These are phyloP conservation scores for Lojkania enalia DNA, from an alignment of 2,329 filamentous ascomycete species.

Conservation along the genomic window DNA sequence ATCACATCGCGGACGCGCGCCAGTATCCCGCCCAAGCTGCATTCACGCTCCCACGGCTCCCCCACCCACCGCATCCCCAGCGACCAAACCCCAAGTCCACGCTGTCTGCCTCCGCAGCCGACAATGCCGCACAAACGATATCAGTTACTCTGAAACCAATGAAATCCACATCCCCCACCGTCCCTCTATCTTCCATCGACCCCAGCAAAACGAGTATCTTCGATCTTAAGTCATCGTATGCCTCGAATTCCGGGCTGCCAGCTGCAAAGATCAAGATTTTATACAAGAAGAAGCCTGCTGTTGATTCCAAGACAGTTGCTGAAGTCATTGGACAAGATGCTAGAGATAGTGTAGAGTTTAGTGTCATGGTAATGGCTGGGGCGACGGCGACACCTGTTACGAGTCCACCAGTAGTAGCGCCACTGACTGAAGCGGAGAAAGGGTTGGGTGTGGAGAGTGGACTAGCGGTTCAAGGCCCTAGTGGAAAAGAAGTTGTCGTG, in stretches of 20 bases:
- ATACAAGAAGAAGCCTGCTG: conserved; percentile 81
- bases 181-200: conserved; percentile 65
- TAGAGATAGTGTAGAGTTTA: conserved; percentile 68
- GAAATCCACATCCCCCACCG: conserved; percentile 62
- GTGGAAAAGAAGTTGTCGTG: conserved; percentile 63
- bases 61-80: conserved; percentile 58
- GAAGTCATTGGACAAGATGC: conserved; percentile 67
- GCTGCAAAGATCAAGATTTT: conserved; percentile 80
- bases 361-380: conserved; percentile 82
- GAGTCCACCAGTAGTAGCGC: conserved; percentile 54
- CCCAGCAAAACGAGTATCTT: conserved; percentile 72
- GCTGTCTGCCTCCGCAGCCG: conserved; percentile 43
- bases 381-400: conserved; percentile 49
- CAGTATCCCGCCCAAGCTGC: conserved; percentile 75
- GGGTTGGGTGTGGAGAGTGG: conserved; percentile 37
- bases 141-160: conserved; percentile 72
- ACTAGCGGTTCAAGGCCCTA: conserved; percentile 56
- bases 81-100: conserved; percentile 48
- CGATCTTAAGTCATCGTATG: conserved; percentile 74
- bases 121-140: conserved; percentile 42
- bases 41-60: conserved; percentile 73
- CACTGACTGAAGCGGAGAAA: conserved; percentile 46
- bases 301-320: conserved; percentile 74
- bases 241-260: conserved; percentile 61
- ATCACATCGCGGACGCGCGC: conserved; percentile 86